Base-by-base conservation (phyloP, 23 red algal species). In the Pyropia haitanensis region DNA sequence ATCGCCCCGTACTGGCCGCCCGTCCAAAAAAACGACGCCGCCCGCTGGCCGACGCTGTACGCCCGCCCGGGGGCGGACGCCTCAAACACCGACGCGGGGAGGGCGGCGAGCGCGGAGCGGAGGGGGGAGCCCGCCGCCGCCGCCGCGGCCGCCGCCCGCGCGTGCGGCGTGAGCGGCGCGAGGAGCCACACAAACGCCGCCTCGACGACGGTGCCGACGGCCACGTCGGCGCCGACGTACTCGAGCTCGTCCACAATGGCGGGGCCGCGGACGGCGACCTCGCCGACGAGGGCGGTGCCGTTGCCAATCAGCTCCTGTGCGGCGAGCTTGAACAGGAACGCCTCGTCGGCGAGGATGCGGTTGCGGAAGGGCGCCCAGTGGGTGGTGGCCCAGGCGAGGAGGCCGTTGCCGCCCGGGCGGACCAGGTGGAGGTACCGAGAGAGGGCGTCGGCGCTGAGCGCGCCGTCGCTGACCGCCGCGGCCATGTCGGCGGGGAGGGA, bases 131-230 rank as follows among this genome's bases (percentile, higher is more conserved):
- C 55, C 55, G 21, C 55, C 7, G 55, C 25, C 7, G 21, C 55
- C 17, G 20, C 26, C 66, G 54, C 17, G 0, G 27, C 27, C 20
- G 55, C 34, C 56, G 18, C 0, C 20, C 39, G 49, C 50, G 56
- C 58, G 61, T 80, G 79, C 14, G 75, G 75, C 18, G 25, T 79
- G 21, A 55, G 46, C 3, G 94, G 86, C 13, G 94, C 86, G 18
- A 98, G 78, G 24, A 98, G 30, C 94, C 85, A 89, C 25, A 98
- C 94, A 77, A 98, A 98, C 2, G 94, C 82, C 22, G 94, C 94
- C 65, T 98, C 94, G n/a, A 98, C 81, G 2, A 98, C 94, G 58
- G 88, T 87, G 58, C 94, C 94, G 18, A 98, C 78, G 59, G 91
- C 81, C 63, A 98, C 64, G 65, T 98, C 94, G 10, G 94, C 73